Evolutionary conservation across 2,329 filamentous ascomycete species (phyloP).

Genomic region (Leptographium wingfieldii): DNA sequence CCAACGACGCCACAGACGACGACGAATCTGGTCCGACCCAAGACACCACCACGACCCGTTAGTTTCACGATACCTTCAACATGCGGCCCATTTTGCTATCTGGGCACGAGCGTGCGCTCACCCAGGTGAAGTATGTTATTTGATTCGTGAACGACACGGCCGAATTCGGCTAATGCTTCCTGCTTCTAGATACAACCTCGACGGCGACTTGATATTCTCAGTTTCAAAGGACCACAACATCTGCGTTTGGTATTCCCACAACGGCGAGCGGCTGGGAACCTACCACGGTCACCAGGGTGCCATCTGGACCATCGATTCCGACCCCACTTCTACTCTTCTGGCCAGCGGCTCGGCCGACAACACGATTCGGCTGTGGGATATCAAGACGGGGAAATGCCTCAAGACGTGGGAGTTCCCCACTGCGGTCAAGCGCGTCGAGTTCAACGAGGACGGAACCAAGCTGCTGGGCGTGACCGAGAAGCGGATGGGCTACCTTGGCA

Average conservation of each 20-base stretch:
- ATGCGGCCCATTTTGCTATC: slow-evolving; percentile 97
- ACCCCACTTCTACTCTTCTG: slow-evolving; percentile 81
- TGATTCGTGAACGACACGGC: not conserved
- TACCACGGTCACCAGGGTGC: slow-evolving; percentile 96
- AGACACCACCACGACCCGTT: not conserved
- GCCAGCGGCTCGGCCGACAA: slow-evolving; percentile 96
- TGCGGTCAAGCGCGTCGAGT: slow-evolving; percentile 95
- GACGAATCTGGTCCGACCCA: not conserved
- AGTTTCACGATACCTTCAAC: slow-evolving; percentile 21
- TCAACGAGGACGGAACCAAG: slow-evolving; percentile 83
- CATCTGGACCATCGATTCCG: slow-evolving; percentile 96
- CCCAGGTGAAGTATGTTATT: slow-evolving; percentile 51
- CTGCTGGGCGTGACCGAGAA: slow-evolving; percentile 94
- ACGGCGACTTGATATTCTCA: slow-evolving; percentile 56
- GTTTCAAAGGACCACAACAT: slow-evolving; percentile 42
- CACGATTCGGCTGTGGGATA: slow-evolving; percentile 93
- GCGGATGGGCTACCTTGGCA: slow-evolving; percentile 91
- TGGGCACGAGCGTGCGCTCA: slow-evolving; percentile 93
- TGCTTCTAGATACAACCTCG: slow-evolving; percentile 61
- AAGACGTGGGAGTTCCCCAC: slow-evolving; percentile 98
- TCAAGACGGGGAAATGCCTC: slow-evolving; percentile 81
- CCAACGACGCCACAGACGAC: slow-evolving; percentile 2
- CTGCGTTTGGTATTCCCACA: slow-evolving; percentile 94
- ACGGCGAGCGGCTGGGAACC: slow-evolving; percentile 92
- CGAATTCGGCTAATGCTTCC: not conserved